A percentile compares a stretch with the other conserved stretches of the same genome.
Conservation (phyloP, 805 yeast species). For the Phaffomyces thermotolerans region DNA sequence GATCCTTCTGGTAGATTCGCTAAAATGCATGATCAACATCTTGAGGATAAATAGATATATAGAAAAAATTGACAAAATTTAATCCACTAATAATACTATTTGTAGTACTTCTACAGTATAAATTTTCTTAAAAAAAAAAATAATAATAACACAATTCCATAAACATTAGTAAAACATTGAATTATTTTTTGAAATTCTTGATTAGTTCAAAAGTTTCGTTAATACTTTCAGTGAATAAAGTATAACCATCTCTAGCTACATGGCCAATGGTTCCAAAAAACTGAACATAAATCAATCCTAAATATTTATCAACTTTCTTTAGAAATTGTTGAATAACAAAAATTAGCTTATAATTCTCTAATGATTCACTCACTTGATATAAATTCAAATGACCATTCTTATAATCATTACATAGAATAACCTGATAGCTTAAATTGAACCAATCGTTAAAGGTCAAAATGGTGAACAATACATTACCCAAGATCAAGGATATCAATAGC, state of each 20-base stretch:
- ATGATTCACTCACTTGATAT: constrained; percentile 18
- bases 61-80: too few species aligned
- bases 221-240: too few species aligned
- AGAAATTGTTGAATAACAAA: constrained; percentile 5
- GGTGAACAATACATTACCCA: constrained; percentile 16
- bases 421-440: constrained; percentile 18
- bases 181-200: background rate
- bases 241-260: background rate
- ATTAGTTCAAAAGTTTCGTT: constrained; percentile 5
- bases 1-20: constrained; percentile 99
- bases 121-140: too few species aligned
- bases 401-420: constrained; percentile 23
- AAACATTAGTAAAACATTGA: background rate
- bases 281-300: constrained; percentile 14
- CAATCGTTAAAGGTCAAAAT: constrained; percentile 18
- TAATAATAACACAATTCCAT: background rate
- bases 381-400: constrained; percentile 21
- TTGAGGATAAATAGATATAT: constrained; percentile 23
- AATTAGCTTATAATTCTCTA: constrained; percentile 16
- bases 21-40: constrained; percentile 73
- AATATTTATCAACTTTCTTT: constrained; percentile 3
- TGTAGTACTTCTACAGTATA: too few species aligned
- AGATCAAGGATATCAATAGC: constrained; percentile 15
- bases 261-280: constrained; percentile 9
- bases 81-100: too few species aligned